Evolutionary conservation across 1,139 yeast species (phyloP).

Genomic region (Saccharomyces hybrid): DNA sequence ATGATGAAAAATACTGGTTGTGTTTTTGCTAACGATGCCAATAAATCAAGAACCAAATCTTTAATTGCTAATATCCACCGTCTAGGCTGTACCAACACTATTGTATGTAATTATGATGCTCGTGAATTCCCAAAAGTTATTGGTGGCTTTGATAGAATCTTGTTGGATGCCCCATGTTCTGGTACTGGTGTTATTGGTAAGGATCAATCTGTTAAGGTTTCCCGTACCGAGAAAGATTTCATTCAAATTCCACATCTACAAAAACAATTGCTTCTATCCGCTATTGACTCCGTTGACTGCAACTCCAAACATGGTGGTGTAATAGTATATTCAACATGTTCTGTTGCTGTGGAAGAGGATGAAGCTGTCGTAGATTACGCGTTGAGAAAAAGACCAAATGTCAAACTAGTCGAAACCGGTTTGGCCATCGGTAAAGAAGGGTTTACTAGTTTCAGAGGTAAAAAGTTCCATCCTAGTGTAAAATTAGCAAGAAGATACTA

Average conservation of each 20-base stretch:
- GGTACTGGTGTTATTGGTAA: constrained; percentile 99
- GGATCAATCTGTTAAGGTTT: constrained; percentile 89
- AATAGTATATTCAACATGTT: constrained; percentile 95
- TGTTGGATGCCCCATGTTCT: constrained; percentile 97
- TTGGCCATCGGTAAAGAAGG: constrained; percentile 93
- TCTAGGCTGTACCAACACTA: constrained; percentile 91
- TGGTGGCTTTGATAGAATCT: constrained; percentile 93
- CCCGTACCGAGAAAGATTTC: constrained; percentile 92
- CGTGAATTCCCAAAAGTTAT: constrained; percentile 96
- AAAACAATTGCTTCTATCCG: constrained; percentile 84
- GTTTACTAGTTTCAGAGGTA: constrained; percentile 87
- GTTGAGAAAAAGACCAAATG: constrained; percentile 91
- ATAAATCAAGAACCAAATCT: constrained; percentile 91
- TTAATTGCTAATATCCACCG: constrained; percentile 96
- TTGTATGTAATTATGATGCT: constrained; percentile 96
- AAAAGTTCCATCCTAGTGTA: constrained; percentile 71
- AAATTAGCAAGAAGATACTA: constrained; percentile 87
- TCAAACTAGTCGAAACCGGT: constrained; percentile 89
- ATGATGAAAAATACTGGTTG: constrained; percentile 97
- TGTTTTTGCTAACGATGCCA: constrained; percentile 94
- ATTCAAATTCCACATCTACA: constrained; percentile 95
- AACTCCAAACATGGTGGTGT: constrained; percentile 86
- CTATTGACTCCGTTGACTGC: constrained; percentile 96
- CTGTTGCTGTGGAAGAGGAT: constrained; percentile 96
- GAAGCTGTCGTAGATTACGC: constrained; percentile 99